Percentiles rank a stretch among this genome's conserved stretches.
Conservation (phyloP, 129 eudicot species). For the Silybum marianum region DNA sequence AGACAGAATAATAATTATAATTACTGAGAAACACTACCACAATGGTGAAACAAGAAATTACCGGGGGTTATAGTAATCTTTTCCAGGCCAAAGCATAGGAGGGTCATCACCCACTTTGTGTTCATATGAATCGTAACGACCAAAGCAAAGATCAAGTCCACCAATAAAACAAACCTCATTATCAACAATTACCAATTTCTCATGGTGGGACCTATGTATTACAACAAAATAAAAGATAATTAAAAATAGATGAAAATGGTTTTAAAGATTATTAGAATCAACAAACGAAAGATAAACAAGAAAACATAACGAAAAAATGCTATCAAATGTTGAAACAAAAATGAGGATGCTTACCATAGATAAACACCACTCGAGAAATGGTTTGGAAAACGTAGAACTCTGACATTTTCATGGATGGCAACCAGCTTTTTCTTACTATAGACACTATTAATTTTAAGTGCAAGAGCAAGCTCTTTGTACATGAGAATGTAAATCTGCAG, state of each 20-base stretch:
- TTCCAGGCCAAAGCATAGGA: slow-evolving; percentile 89
- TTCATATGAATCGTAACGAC: slow-evolving; percentile 84
- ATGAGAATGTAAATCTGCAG: slow-evolving; percentile 89
- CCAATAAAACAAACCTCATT: slow-evolving; percentile 90
- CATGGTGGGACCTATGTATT: slow-evolving; percentile 95
- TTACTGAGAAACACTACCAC: neutral
- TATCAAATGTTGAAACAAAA: neutral
- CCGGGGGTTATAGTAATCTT: slow-evolving; percentile 98
- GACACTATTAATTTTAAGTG: slow-evolving; percentile 92
- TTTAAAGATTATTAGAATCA: neutral
- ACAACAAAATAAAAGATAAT: slow-evolving; percentile 22
- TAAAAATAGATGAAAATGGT: slow-evolving; percentile 14
- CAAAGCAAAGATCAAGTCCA: slow-evolving; percentile 98
- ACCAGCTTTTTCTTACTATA: slow-evolving; percentile 92
- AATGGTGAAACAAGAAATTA: slow-evolving; percentile 28
- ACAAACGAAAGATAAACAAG: slow-evolving; percentile 16
- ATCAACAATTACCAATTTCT: slow-evolving; percentile 91
- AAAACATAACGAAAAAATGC: neutral
- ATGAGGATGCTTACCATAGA: slow-evolving; percentile 60
- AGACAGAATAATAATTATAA: neutral
- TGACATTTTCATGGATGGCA: slow-evolving; percentile 86
- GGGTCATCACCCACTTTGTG: slow-evolving; percentile 93
- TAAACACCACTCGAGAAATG: slow-evolving; percentile 96
- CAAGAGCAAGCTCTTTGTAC: slow-evolving; percentile 95
- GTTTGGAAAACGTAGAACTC: slow-evolving; percentile 93